Percentiles rank a stretch among this genome's conserved stretches.
Conservation (phyloP, 352 stramenopile species). For the Pythium inflatum region DNA sequence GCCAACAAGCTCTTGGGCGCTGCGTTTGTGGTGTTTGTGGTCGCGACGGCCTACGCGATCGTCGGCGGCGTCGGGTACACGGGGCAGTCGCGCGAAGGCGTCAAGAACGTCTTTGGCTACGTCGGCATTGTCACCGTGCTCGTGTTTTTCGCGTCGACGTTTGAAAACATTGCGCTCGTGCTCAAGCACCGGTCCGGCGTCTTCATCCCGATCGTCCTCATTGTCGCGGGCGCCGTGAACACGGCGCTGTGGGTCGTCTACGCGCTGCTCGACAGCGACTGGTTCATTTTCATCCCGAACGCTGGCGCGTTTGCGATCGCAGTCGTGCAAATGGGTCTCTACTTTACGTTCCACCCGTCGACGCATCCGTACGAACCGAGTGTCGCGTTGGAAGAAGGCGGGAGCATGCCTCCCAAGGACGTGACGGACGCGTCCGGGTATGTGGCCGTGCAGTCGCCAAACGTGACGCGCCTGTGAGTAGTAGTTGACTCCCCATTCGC, state of each 20-base stretch:
- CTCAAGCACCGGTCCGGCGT: conserved; percentile 48
- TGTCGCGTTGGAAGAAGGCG: background rate
- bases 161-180: conserved; percentile 57
- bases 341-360: conserved; percentile 51
- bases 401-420: too few relatives aligned
- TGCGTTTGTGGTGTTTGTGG: background rate
- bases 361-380: conserved; percentile 32
- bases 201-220: conserved; percentile 59
- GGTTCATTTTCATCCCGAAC: conserved; percentile 61
- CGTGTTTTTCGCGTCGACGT: conserved; percentile 61
- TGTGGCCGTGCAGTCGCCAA: too few relatives aligned
- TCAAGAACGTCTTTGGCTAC: conserved; percentile 39
- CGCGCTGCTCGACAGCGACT: conserved; percentile 19
- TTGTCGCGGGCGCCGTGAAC: conserved; percentile 49
- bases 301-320: conserved; percentile 38
- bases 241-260: conserved; percentile 52
- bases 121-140: conserved; percentile 44
- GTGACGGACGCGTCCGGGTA: too few relatives aligned
- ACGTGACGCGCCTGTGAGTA: too few relatives aligned
- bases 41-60: background rate
- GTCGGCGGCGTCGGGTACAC: conserved; percentile 6
- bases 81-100: conserved; percentile 24
- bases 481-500: too few relatives aligned
- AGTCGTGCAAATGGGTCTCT: conserved; percentile 43
- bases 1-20: background rate